Base-by-base conservation (phyloP, 768 basidiomycete genomes). In the Termitomyces sp. region DNA sequence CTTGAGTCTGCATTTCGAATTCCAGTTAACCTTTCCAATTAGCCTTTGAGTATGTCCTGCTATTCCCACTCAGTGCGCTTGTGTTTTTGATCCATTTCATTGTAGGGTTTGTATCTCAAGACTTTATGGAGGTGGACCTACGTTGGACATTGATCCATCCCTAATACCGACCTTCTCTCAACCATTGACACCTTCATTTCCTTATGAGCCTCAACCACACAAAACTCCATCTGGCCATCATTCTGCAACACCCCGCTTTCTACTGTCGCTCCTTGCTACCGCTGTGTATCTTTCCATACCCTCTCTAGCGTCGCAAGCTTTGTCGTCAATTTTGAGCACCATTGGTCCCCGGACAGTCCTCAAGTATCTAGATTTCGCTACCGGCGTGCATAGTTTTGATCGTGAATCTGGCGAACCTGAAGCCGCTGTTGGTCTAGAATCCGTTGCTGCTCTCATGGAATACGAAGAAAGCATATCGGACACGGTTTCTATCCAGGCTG, bases 211-310 rank as follows among this genome's bases (percentile, higher is more conserved):
- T 53, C 61, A 60, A 62, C 66, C 61, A 44, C 60, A 66, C 12
- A 65, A 73, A 1, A 63, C 72, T 2, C 85, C 88, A 4, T 61
- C 70, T 0, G 80, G 76, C 22, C 78, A 86, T 36, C 92, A 95
- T 48, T 86, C 86, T 0, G 90, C 87, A 0, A 83, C 87, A 0
- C 92, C 94, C 4, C 79, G 83, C 9, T 87, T 97, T 64, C 80
- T 97, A 6, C 77, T 94, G 14, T 94, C 93, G 4, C 79, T 97
- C 16, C 83, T 98, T 33, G 91, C 94, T 0, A 93, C 92, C 14
- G 80, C 92, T 1, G 81, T 91, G 22, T 97, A 92, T 70, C 84
- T 98, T 22, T 90, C 88, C 32, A 87, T 94, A 18, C 88, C 91
- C 0, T 77, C 84, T 5, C 69, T 94, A 20, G 84, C 89, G 10